Evolutionary conservation across 805 yeast species (phyloP).

Genomic region (Kodamaea sagamina): DNA sequence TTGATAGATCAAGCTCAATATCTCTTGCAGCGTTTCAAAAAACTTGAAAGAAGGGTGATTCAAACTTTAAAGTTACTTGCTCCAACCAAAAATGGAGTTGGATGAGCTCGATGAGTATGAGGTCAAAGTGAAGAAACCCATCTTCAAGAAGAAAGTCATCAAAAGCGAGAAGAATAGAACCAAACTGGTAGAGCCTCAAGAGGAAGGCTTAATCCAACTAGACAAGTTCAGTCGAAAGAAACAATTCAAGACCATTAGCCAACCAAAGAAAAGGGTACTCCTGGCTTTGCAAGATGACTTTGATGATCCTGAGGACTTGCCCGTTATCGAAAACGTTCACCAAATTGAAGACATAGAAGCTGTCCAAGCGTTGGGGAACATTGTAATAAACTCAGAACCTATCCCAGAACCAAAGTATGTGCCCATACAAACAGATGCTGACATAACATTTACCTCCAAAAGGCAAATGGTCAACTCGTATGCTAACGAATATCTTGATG

Average conservation of each 20-base stretch:
- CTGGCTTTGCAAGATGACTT: constrained; percentile 5
- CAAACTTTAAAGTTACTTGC: too few relatives aligned
- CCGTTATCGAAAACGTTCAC: background rate
- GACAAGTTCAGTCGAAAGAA: constrained; percentile 5
- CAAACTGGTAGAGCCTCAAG: background rate
- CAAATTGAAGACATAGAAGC: constrained; percentile 3
- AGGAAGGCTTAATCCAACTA: background rate
- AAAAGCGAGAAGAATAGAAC: constrained; percentile 9
- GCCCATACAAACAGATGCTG: constrained; percentile 10
- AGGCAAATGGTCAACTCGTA: constrained; percentile 10
- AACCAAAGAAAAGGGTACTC: background rate
- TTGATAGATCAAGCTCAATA: too few relatives aligned
- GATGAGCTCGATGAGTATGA: constrained; percentile 20
- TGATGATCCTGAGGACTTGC: constrained; percentile 7
- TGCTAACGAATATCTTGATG: constrained; percentile 16
- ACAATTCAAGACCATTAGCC: background rate
- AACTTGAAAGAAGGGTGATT: too few relatives aligned
- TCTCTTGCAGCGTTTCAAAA: too few relatives aligned
- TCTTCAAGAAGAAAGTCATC: constrained; percentile 16
- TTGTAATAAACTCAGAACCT: background rate
- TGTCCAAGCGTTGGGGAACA: background rate
- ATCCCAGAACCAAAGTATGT: constrained; percentile 11
- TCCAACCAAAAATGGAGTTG: constrained; percentile 19
- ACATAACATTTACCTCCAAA: constrained; percentile 7
- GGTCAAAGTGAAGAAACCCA: constrained; percentile 8